Conservation (phyloP, 495 filamentous ascomycete genomes). For the Neurospora terricola region DNA sequence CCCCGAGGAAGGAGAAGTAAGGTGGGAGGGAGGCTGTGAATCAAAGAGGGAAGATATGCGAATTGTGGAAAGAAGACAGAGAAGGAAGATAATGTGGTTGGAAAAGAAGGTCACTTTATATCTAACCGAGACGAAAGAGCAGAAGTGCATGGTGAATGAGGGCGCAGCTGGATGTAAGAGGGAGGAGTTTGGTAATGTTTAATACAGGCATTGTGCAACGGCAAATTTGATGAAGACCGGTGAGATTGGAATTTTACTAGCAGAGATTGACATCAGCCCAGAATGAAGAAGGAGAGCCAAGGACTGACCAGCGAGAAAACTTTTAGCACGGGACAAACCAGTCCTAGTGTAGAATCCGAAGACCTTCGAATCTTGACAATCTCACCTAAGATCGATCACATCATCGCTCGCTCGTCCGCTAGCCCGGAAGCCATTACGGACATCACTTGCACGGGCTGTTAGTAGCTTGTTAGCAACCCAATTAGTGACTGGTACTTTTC, state of each 20-base stretch:
- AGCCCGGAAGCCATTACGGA: neutral
- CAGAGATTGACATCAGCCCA: neutral
- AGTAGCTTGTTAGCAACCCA: neutral
- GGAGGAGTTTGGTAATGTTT: no score
- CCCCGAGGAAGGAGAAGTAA: no score
- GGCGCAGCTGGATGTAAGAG: no score
- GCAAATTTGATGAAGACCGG: neutral
- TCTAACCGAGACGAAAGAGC: no score
- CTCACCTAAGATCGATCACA: neutral
- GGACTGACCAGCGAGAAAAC: neutral
- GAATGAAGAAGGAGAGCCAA: neutral
- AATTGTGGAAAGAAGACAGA: no score
- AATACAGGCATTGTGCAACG: no score
- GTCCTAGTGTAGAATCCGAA: neutral
- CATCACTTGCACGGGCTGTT: neutral
- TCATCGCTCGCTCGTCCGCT: neutral
- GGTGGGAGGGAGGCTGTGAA: no score
- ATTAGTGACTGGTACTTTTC: neutral
- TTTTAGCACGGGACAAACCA: neutral
- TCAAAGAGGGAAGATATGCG: no score
- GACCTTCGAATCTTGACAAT: neutral
- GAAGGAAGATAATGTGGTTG: no score
- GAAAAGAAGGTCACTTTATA: no score
- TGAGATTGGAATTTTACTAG: neutral
- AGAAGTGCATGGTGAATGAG: no score